Percentiles rank a stretch among this genome's conserved stretches.
Conservation (phyloP, 1,139 yeast genomes). For the Taiozyma onychis region DNA sequence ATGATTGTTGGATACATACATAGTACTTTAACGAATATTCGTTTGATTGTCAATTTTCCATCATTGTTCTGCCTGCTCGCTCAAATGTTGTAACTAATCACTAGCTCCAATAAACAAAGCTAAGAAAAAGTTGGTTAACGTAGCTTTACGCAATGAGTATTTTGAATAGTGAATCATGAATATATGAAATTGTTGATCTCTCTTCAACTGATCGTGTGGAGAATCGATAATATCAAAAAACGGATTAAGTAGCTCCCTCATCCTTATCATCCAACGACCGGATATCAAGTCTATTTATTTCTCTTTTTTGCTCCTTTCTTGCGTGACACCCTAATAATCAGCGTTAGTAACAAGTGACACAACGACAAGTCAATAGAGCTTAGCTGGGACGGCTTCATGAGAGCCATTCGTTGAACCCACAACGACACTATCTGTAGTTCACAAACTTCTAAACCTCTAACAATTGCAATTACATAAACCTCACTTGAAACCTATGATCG, state of each 20-base stretch:
- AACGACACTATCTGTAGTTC: constrained; percentile 3
- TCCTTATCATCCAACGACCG: background rate
- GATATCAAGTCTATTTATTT: background rate
- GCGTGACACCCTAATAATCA: background rate
- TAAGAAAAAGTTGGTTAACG: background rate
- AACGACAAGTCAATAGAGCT: constrained; percentile 3
- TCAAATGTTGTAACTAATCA: background rate
- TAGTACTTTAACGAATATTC: background rate
- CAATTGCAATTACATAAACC: too few species aligned
- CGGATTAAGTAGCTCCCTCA: background rate
- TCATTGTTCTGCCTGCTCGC: background rate
- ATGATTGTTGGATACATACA: constrained; percentile 23
- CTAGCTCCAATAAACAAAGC: background rate
- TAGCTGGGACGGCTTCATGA: constrained; percentile 2
- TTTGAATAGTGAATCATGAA: background rate
- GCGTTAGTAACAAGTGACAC: constrained; percentile 2
- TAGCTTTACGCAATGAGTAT: background rate
- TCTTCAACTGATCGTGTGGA: background rate
- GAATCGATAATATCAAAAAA: constrained; percentile 33
- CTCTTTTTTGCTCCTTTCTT: background rate
- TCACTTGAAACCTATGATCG: constrained; percentile 2
- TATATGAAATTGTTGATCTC: background rate
- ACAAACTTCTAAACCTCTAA: constrained; percentile 5
- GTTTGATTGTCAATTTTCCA: background rate
- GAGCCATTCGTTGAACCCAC: constrained; percentile 1